Base-by-base conservation (phyloP, 2,329 filamentous ascomycete genomes). In the Zopfia rhizophila region DNA sequence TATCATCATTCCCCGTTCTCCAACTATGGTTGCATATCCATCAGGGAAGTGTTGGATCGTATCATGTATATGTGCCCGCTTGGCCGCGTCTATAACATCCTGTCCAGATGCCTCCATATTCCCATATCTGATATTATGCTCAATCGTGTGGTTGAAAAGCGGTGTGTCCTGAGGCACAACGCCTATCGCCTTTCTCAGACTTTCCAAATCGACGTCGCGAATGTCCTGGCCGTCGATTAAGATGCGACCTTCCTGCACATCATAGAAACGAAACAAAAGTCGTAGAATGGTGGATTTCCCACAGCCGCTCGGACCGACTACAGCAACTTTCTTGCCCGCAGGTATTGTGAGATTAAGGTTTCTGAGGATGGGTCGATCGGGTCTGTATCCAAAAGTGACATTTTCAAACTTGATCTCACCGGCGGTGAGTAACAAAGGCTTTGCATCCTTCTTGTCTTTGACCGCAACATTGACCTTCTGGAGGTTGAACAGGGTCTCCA, bases 111-210 rank as follows among this genome's bases (percentile, higher is more conserved):
- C 92, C 33, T 85, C 83, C 53, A 97, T 82, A 56, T 89, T 84
- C 38, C 94, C 94, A 69, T 99, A 99, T 53, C 86, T 88, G 63
- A 99, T 96, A 69, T 99, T 99, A 71, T 97, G 91, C 66, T 89
- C 88, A 47, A 99, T 93, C 0, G 91, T 94, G 65, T 96, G 91
- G 70, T 99, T 99, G 79, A 99, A 99, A 1, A 99, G 80, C 0
- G 94, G 92, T 0, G 94, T 97, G 61, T 99, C 94, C 69, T 99
- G 95, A 0, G 94, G 94, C 1, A 99, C 94, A 12, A 99, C 93
- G 16, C 94, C 94, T 54, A 99, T 97, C 2, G 89, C 83, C 55
- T 84, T 84, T 5, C 94, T 86, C 19, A 99, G 78, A 24, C 89
- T 95, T 40, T 95, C 90, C 2, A 97, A 72, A 8, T 81, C 86